phyloP scores from a whole-genome alignment of 495 filamentous ascomycete species.

The Podospora fimiseda region DNA sequence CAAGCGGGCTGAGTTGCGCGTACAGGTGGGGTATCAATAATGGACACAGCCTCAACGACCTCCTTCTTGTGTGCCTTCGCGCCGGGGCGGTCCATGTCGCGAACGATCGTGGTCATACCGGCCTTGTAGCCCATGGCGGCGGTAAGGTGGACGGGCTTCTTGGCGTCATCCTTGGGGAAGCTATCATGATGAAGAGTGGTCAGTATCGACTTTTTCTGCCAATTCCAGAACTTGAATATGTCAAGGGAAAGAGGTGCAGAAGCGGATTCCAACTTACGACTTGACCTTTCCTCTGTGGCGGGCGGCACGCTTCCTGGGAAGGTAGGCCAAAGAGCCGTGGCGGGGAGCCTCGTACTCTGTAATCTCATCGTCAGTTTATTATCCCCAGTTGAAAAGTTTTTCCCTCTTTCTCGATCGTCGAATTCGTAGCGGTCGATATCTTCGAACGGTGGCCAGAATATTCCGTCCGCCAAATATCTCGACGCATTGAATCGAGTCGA shows the following conservation, averaged over 20 bases:
- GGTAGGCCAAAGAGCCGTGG: slow-evolving; percentile 95
- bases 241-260: slow-evolving; percentile 1
- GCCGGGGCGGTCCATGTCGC: slow-evolving; percentile 98
- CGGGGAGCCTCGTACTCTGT: slow-evolving; percentile 87
- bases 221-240: not conserved
- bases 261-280: slow-evolving; percentile 55
- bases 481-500: slow-evolving; percentile 7
- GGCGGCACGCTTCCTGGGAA: slow-evolving; percentile 94
- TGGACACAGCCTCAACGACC: slow-evolving; percentile 96
- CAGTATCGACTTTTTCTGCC: slow-evolving; percentile 8
- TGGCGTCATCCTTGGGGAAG: slow-evolving; percentile 99
- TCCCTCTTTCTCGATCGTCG: not conserved
- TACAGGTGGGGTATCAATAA: slow-evolving; percentile 99
- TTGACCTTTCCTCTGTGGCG: slow-evolving; percentile 98
- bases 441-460: too few relatives aligned
- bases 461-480: not conserved
- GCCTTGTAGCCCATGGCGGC: slow-evolving; percentile 99
- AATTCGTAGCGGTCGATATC: too few relatives aligned
- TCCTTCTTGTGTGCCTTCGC: slow-evolving; percentile 99
- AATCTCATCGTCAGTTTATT: slow-evolving; percentile 26
- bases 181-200: slow-evolving; percentile 40
- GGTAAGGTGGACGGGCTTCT: slow-evolving; percentile 98
- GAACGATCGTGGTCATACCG: slow-evolving; percentile 99
- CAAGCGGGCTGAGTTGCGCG: slow-evolving; percentile 63
- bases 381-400: not conserved